Evolutionary conservation across 306 rosid genomes (phyloP), one percentile per base, ranked within the genome.

Genomic region (Abrus precatorius): DNA sequence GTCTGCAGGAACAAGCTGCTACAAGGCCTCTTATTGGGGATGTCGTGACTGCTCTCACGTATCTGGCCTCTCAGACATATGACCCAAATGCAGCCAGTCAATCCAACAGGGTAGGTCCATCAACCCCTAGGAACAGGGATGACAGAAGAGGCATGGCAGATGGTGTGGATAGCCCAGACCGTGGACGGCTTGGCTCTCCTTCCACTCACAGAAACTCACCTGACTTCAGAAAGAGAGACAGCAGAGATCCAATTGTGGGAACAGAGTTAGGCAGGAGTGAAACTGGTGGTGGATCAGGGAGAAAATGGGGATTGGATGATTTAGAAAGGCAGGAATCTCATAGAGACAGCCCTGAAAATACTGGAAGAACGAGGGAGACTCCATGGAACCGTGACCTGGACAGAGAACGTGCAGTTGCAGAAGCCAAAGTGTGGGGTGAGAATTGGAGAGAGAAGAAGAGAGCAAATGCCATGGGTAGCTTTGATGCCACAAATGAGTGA

Each of bases 391-490:
- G 97, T 1, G 97, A 96, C 87, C 81, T 96, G 34, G 97, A 96
- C 66, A 77, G 99, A 84, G 99, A 96, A 67, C 96, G 98, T 4
- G 98, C 94, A 0, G 99, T 96, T 32, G 99, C 99, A 5, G 99
- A 93, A 79, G 97, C 98, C 0, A 95, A 89, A 90, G 94, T 93
- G 47, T 95, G 99, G 98, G 98, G 97, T 0, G 98, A 96, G 87
- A 96, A 96, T 77, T 96, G 97, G 97, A 90, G 98, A 78, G 99
- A 93, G 60, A 92, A 89, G 80, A 96, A 93, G 85, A 82, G 94
- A 47, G 97, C 97, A 32, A 87, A 85, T 32, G 94, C 78, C 1
- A 69, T 86, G 90, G 97, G 93, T 45, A 95, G 97, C 92, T 95
- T 95, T 63, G 98, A 95, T 82, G 88, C 93, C 78, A 86, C 99